Base-by-base conservation (phyloP, 2,329 filamentous ascomycete species). In the Ceratocystiopsis sp. region DNA sequence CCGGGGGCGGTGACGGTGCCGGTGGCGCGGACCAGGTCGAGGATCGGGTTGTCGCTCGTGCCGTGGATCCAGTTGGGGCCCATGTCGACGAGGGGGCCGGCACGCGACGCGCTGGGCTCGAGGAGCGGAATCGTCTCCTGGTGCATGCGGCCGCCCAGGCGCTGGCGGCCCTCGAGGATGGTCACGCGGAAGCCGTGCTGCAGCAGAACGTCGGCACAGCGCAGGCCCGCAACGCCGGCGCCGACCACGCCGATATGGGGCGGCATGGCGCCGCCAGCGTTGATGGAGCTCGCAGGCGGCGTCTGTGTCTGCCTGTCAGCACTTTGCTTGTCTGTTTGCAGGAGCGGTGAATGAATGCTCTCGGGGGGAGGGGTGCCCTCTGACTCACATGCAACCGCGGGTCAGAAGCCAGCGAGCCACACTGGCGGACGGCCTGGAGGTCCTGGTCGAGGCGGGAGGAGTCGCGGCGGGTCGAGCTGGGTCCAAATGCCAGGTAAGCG, bases 51-150 rank as follows among this genome's bases (percentile, higher is more conserved):
- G 48, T 77, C 66, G 1, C 72, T 63, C 7, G 78, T 83, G 33
- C 81, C 80, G 47, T 86, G 80, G 42, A 86, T 83, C 80, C 80
- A 86, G 52, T 85, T 86, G n/a, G 80, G 78, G 0, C 81, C 81
- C 32, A 71, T 57, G 49, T 77, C 73, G n/a, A 73, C 65, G 9
- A 65, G 50, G 29, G 63, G 59, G 3, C 29, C 13, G 32, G 17
- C 18, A 15, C 35, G 6, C 4, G 12, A 9, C 3, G 12, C 16
- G 15, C 15, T n/a, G 21, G 35, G 9, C 4, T 18, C 4, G 5
- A 18, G 11, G 3, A 21, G 35, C 14, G 61, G 58, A 4, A 76
- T 60, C 18, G 53, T 57, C 41, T 64, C 58, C 51, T 76, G 73
- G 43, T 66, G 60, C 29, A 82, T 64, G 32, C 80, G 69, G 1